Percentiles rank a stretch among this genome's conserved stretches.
Evolutionary conservation across 1,284 basidiomycete species (phyloP).

Genomic region (Microstroma glucosiphilum): DNA sequence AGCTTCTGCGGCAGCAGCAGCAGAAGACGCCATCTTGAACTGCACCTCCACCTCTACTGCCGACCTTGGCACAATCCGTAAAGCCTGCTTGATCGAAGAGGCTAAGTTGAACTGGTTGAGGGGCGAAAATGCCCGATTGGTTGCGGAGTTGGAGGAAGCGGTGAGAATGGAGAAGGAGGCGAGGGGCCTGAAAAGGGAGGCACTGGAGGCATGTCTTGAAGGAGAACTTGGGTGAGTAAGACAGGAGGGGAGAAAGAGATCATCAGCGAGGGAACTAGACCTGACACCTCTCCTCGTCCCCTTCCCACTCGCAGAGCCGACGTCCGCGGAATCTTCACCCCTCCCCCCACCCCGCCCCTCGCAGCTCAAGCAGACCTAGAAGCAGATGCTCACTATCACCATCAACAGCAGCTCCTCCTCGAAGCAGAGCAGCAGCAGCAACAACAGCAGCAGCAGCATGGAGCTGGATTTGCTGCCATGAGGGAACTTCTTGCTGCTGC

Average conservation of each 20-base stretch:
- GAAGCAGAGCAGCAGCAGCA: too few species aligned
- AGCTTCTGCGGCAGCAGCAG: not conserved
- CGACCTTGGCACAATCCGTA: constrained; percentile 13
- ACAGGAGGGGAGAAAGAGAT: not conserved
- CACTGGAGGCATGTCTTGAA: constrained; percentile 11
- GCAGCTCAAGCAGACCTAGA: constrained; percentile 6
- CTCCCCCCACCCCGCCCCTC: constrained; percentile 22
- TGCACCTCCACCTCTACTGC: not conserved
- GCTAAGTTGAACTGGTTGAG: constrained; percentile 30
- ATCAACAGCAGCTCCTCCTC: too few species aligned
- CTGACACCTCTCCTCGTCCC: not conserved
- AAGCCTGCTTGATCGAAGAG: constrained; percentile 41
- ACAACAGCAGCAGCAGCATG: too few species aligned
- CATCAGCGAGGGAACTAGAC: not conserved
- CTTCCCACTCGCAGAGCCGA: constrained; percentile 15
- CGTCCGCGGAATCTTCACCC: constrained; percentile 36
- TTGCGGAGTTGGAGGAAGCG: constrained; percentile 27
- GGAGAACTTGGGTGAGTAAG: constrained; percentile 13
- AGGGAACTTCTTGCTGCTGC: too few species aligned
- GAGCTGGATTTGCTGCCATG: too few species aligned
- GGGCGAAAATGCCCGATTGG: constrained; percentile 26
- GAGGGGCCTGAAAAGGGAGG: constrained; percentile 6
- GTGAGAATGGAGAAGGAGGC: constrained; percentile 23
- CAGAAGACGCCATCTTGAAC: not conserved
- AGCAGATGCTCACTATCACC: not conserved